Conservation (phyloP, 768 basidiomycete species). For the Xanthoconium purpureum region DNA sequence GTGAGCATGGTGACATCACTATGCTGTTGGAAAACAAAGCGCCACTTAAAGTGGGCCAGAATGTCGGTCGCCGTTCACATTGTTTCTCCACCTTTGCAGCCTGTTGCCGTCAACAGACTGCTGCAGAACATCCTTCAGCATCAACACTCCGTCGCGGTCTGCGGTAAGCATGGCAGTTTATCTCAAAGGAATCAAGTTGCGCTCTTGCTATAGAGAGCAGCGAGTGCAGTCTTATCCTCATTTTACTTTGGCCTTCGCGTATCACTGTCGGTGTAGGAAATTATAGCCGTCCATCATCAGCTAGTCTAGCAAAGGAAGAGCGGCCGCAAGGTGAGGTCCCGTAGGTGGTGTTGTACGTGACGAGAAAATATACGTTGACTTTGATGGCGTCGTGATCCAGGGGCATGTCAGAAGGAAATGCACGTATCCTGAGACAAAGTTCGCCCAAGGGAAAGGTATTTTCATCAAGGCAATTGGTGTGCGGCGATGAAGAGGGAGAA, state of each 20-base stretch:
- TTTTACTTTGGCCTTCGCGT: neutral
- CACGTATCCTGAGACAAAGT: conserved; percentile 17
- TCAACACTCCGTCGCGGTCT: conserved; percentile 53
- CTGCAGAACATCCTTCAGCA: conserved; percentile 77
- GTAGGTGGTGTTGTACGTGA: conserved; percentile 5
- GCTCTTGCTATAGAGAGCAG: conserved; percentile 40
- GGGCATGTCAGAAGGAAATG: conserved; percentile 10
- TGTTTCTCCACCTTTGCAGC: conserved; percentile 35
- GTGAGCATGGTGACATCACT: conserved; percentile 43
- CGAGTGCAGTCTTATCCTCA: neutral
- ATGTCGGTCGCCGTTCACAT: neutral
- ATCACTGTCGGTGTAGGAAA: neutral
- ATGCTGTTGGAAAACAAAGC: conserved; percentile 38
- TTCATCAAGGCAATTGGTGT: conserved; percentile 1
- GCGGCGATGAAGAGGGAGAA: conserved; percentile 9
- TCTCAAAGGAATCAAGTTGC: conserved; percentile 47
- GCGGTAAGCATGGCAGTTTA: conserved; percentile 22
- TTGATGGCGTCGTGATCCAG: conserved; percentile 6
- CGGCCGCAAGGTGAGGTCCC: too few relatives aligned
- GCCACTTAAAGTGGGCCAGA: conserved; percentile 58
- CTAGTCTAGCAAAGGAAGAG: too few relatives aligned
- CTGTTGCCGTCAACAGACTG: conserved; percentile 67
- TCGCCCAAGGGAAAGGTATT: conserved; percentile 11
- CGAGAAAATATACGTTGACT: neutral
- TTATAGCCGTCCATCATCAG: neutral